phyloP scores from a whole-genome alignment of 73 alveolate genomes.

The Durusdinium trenchii region DNA sequence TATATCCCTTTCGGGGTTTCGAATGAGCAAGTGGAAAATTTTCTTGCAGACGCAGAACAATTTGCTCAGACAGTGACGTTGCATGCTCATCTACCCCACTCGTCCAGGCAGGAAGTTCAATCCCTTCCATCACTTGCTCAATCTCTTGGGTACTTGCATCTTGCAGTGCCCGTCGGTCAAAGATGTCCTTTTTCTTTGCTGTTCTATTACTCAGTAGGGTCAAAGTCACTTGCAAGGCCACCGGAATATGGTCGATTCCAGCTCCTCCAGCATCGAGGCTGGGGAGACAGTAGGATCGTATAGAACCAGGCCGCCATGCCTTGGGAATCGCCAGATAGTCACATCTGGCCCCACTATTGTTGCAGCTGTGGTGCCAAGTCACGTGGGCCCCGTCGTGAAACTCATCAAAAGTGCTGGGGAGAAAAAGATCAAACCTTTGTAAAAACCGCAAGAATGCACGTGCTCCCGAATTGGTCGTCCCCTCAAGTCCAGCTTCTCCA shows the following conservation, averaged over 20 bases:
- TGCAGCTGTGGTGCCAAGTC: background rate
- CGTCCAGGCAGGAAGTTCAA: background rate
- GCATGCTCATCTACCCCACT: background rate
- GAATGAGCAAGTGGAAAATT: background rate
- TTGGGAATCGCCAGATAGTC: background rate
- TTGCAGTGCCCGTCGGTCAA: background rate
- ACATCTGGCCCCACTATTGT: too few species aligned
- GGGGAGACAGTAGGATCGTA: background rate
- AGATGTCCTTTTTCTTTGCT: background rate
- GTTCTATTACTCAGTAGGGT: background rate
- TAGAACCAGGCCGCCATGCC: background rate
- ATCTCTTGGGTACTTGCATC: background rate
- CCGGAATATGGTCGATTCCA: background rate
- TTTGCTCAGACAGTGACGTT: background rate
- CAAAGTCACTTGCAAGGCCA: background rate
- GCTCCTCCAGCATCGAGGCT: background rate
- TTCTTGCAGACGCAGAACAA: background rate
- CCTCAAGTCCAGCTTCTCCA: background rate
- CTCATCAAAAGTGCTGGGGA: background rate
- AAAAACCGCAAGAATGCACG: background rate
- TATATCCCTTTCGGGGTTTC: background rate
- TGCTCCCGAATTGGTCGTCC: background rate
- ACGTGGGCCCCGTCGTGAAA: background rate
- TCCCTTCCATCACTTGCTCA: background rate
- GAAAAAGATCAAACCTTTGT: background rate